phyloP scores from a whole-genome alignment of 495 filamentous ascomycete species.

The Penicillium flavigenum region DNA sequence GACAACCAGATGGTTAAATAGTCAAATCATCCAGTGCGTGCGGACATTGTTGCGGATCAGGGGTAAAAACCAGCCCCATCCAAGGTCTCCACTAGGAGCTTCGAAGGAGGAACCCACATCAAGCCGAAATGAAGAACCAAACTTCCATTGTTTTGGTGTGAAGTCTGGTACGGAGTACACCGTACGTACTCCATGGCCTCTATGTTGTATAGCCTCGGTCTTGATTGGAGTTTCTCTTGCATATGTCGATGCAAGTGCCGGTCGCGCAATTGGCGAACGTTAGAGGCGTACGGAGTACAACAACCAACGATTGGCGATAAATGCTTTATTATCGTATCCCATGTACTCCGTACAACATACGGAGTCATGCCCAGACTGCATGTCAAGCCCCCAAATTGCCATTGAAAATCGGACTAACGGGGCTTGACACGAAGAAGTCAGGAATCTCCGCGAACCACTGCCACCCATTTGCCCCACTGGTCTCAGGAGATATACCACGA shows the following conservation, averaged over 20 bases:
- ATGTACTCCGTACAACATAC: not conserved
- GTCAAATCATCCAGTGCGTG: not conserved
- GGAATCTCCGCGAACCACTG: conserved; percentile 18
- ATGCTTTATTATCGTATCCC: not conserved
- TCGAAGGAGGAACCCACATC: conserved; percentile 6
- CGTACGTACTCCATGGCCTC: too few species aligned
- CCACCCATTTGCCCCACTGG: conserved; percentile 5
- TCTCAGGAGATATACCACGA: conserved; percentile 1
- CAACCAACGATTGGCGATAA: conserved; percentile 3
- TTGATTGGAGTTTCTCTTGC: not conserved
- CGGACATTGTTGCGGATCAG: conserved; percentile 6
- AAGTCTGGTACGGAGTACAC: conserved; percentile 13
- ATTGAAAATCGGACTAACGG: conserved; percentile 18
- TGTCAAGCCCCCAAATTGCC: conserved; percentile 4
- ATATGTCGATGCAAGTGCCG: conserved; percentile 4
- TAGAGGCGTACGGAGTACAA: not conserved
- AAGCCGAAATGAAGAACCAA: conserved; percentile 13
- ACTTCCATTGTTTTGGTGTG: conserved; percentile 15
- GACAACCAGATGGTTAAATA: not conserved
- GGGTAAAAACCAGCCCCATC: conserved; percentile 23
- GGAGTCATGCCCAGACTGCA: not conserved
- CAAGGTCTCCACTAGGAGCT: conserved; percentile 29
- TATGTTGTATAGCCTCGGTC: not conserved
- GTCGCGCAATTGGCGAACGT: not conserved
- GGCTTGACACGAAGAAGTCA: conserved; percentile 13